Conservation (phyloP, 2,329 filamentous ascomycete species). For the Beauveria australis region DNA sequence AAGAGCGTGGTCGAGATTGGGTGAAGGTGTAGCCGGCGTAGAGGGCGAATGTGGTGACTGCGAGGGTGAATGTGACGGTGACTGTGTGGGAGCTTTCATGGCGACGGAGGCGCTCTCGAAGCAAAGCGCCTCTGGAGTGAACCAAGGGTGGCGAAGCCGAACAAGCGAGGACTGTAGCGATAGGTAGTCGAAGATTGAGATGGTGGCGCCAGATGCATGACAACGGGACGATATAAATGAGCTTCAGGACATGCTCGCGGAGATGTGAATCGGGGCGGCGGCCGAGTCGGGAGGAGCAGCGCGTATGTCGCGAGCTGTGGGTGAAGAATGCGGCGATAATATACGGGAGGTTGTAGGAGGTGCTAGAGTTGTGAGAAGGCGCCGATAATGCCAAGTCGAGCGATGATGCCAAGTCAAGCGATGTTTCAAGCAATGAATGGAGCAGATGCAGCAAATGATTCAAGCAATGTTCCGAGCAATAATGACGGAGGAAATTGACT, state of each 20-base stretch:
- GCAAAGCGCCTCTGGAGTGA: neutral
- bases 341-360: neutral
- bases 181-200: neutral
- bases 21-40: neutral
- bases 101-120: neutral
- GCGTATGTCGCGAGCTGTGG: neutral
- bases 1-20: neutral
- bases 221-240: neutral
- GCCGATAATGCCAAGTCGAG: neutral
- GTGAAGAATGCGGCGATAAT: neutral
- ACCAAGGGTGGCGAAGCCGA: neutral
- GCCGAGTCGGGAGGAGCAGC: neutral
- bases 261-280: neutral
- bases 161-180: neutral
- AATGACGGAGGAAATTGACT: too few relatives aligned
- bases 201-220: conserved; percentile 4
- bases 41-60: neutral
- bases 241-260: neutral
- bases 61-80: neutral
- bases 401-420: neutral
- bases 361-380: neutral
- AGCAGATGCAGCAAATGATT: too few relatives aligned
- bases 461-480: too few relatives aligned
- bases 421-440: neutral
- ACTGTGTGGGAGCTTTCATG: neutral